Conservation (phyloP, 768 basidiomycete genomes). For the Pisolithus microcarpus region DNA sequence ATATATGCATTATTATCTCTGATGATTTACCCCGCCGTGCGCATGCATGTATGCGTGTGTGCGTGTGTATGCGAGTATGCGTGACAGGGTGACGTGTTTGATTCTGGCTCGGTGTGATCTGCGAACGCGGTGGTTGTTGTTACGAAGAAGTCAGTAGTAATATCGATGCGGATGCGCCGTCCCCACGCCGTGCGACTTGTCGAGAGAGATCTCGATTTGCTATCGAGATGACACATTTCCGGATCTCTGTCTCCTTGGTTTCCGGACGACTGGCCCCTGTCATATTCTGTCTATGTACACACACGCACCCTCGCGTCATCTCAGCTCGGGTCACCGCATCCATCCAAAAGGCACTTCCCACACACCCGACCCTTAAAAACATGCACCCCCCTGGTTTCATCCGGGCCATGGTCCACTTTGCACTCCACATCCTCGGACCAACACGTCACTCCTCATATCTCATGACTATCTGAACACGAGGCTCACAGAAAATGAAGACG, state of each 20-base stretch:
- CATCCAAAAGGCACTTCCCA: constrained; percentile 1
- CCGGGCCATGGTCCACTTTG: neutral
- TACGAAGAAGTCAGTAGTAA: too few relatives aligned
- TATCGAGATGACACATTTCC: constrained; percentile 11
- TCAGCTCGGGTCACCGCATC: constrained; percentile 9
- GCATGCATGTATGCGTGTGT: too few relatives aligned
- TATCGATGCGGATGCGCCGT: too few relatives aligned
- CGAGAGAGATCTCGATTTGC: constrained; percentile 6
- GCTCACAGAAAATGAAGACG: neutral
- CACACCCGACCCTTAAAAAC: neutral
- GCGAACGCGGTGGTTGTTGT: neutral
- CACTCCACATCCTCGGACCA: neutral
- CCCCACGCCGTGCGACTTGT: too few relatives aligned
- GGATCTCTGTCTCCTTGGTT: constrained; percentile 11
- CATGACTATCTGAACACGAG: neutral
- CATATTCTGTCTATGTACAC: neutral
- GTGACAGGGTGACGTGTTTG: neutral
- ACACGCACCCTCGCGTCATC: neutral
- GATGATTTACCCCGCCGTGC: too few relatives aligned
- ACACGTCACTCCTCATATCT: too few relatives aligned
- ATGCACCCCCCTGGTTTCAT: neutral
- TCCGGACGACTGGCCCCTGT: neutral
- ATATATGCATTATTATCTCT: neutral
- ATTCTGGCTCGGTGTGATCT: neutral
- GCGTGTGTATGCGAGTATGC: too few relatives aligned